Evolutionary conservation across 768 basidiomycete genomes (phyloP).

Genomic region (Kwoniella bestiolae): DNA sequence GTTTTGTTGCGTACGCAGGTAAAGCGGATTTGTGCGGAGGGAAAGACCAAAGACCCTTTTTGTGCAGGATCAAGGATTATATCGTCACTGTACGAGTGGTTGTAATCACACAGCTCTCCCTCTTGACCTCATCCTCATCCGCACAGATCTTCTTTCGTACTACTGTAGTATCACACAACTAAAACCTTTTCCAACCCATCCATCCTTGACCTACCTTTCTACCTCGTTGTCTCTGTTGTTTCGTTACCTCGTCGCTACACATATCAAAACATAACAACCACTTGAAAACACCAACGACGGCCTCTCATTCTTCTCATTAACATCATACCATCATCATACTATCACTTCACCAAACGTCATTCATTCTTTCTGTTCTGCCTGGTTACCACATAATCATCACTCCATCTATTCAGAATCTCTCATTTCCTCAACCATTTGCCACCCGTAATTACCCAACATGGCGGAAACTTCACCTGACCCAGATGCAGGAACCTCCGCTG

Average conservation of each 20-base stretch:
- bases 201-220: not conserved
- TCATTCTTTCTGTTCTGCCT: not conserved
- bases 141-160: conserved; percentile 9
- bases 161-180: not conserved
- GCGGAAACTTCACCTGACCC: conserved; percentile 7
- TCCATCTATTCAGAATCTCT: not conserved
- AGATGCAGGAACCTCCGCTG: conserved; percentile 5
- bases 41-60: conserved; percentile 1
- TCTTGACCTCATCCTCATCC: not conserved
- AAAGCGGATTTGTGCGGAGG: conserved; percentile 1
- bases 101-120: not conserved
- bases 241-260: not conserved
- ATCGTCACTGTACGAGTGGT: not conserved
- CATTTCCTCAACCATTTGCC: not conserved
- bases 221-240: not conserved
- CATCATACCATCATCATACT: not conserved
- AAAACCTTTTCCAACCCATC: no score
- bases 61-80: not conserved
- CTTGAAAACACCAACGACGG: not conserved
- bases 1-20: not conserved
- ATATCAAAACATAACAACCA: not conserved
- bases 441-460: conserved; percentile 11
- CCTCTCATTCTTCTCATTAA: not conserved
- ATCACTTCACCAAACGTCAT: not conserved
- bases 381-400: conserved; percentile 1